Conservation (phyloP, 495 filamentous ascomycete species). For the Podospora australis region DNA sequence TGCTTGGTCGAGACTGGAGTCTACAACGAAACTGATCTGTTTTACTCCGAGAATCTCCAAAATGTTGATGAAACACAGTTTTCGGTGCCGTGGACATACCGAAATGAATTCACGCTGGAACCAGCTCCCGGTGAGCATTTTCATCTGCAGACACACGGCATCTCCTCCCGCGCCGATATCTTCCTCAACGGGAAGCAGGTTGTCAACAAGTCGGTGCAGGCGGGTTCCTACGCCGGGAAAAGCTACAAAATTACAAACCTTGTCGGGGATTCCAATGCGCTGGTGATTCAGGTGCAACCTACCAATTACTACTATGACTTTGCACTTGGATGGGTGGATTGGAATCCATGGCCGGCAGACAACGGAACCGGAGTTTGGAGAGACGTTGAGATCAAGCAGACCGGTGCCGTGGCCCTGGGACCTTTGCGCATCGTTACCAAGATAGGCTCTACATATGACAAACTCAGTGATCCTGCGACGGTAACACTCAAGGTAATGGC, state of each 20-base stretch:
- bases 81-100: slow-evolving; percentile 53
- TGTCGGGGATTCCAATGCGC: slow-evolving; percentile 37
- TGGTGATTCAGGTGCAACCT: slow-evolving; percentile 50
- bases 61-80: slow-evolving; percentile 42
- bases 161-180: slow-evolving; percentile 56
- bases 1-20: slow-evolving; percentile 48
- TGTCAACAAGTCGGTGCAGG: slow-evolving; percentile 41
- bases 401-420: slow-evolving; percentile 47
- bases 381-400: slow-evolving; percentile 52
- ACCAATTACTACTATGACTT: slow-evolving; percentile 55
- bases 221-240: slow-evolving; percentile 52
- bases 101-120: slow-evolving; percentile 46
- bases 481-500: slow-evolving; percentile 43
- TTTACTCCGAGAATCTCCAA: slow-evolving; percentile 51
- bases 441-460: slow-evolving; percentile 23
- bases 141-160: slow-evolving; percentile 51
- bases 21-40: slow-evolving; percentile 51
- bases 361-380: slow-evolving; percentile 58
- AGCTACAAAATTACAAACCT: slow-evolving; percentile 47
- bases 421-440: slow-evolving; percentile 44
- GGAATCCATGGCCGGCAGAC: slow-evolving; percentile 58
- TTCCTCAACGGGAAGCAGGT: slow-evolving; percentile 53
- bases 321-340: slow-evolving; percentile 56
- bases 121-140: slow-evolving; percentile 39
- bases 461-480: slow-evolving; percentile 22